These are phyloP conservation scores for Sporothrix inflata DNA, from an alignment of 2,329 filamentous ascomycete genomes.

Conservation along the genomic window DNA sequence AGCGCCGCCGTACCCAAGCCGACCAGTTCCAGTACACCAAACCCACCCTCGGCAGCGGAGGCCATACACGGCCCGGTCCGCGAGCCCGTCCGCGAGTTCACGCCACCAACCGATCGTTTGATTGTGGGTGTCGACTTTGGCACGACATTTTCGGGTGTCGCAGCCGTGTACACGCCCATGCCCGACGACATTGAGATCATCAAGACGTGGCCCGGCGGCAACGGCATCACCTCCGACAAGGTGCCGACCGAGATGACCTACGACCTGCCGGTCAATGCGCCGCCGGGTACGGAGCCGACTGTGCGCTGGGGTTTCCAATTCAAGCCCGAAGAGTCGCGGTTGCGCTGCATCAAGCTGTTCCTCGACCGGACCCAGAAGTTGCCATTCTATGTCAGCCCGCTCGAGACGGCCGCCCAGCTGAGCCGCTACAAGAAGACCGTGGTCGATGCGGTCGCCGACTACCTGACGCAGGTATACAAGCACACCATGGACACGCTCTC, in stretches of 20 bases:
- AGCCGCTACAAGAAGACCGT: conserved; percentile 75
- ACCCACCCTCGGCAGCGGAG: conserved; percentile 57
- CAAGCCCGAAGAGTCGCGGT: conserved; percentile 72
- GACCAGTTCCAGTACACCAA: neutral
- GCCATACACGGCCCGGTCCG: conserved; percentile 65
- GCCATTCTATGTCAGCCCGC: conserved; percentile 76
- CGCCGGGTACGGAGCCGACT: conserved; percentile 49
- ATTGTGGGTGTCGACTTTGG: conserved; percentile 83
- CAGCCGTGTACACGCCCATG: conserved; percentile 73
- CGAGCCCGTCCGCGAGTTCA: conserved; percentile 57
- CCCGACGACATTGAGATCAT: conserved; percentile 83
- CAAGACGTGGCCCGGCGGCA: conserved; percentile 82
- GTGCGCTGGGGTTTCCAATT: conserved; percentile 84
- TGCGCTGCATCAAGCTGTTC: conserved; percentile 84
- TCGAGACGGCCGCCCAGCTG: conserved; percentile 77
- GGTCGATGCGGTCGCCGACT: conserved; percentile 78
- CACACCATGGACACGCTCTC: conserved; percentile 80
- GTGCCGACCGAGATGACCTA: conserved; percentile 79
- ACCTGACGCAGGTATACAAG: conserved; percentile 73
- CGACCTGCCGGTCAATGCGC: conserved; percentile 46
- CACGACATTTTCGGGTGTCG: conserved; percentile 80
- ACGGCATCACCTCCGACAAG: conserved; percentile 86
- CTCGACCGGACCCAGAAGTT: conserved; percentile 80
- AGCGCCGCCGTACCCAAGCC: conserved; percentile 32
- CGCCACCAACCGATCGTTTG: conserved; percentile 62